A percentile compares a stretch with the other conserved stretches of the same genome.
Conservation (phyloP, 345 rosid genomes). For the Pugionium dolabratum region DNA sequence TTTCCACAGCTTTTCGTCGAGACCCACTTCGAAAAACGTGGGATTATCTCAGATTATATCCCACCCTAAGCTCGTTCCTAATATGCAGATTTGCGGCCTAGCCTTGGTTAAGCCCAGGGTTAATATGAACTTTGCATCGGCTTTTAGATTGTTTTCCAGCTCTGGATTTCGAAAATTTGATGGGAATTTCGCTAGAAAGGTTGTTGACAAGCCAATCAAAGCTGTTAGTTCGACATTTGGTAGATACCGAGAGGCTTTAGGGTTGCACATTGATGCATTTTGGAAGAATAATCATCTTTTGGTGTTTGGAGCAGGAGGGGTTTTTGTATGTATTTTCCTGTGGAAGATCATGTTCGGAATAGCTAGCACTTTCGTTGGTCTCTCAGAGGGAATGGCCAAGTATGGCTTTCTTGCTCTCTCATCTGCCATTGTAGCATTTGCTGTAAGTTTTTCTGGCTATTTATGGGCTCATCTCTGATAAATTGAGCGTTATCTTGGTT, state of each 20-base stretch:
- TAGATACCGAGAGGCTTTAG: slow-evolving; percentile 64
- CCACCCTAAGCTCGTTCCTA: slow-evolving; percentile 18
- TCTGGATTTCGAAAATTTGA: slow-evolving; percentile 42
- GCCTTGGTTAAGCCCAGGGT: slow-evolving; percentile 33
- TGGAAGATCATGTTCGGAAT: slow-evolving; percentile 94
- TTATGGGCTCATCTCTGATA: neutral
- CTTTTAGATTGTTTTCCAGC: slow-evolving; percentile 54
- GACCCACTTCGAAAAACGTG: slow-evolving; percentile 38
- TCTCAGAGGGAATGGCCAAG: slow-evolving; percentile 93
- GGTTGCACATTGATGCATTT: slow-evolving; percentile 80
- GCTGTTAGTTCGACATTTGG: slow-evolving; percentile 56
- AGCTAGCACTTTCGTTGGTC: slow-evolving; percentile 77
- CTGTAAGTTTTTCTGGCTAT: slow-evolving; percentile 51
- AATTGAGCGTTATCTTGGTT: neutral
- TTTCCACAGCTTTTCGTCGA: slow-evolving; percentile 37
- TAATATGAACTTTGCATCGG: slow-evolving; percentile 33
- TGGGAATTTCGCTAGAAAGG: slow-evolving; percentile 48
- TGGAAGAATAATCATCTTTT: slow-evolving; percentile 65
- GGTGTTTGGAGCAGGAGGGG: slow-evolving; percentile 69
- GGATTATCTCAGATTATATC: slow-evolving; percentile 45
- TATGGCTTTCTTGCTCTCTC: slow-evolving; percentile 94
- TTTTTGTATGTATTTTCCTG: slow-evolving; percentile 58
- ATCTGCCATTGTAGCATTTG: slow-evolving; percentile 77
- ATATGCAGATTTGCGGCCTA: slow-evolving; percentile 4
- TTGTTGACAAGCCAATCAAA: slow-evolving; percentile 57